Percentiles rank a stretch among this genome's conserved stretches.
Evolutionary conservation across 2,329 filamentous ascomycete genomes (phyloP).

Genomic region (Fusarium duplospermum): DNA sequence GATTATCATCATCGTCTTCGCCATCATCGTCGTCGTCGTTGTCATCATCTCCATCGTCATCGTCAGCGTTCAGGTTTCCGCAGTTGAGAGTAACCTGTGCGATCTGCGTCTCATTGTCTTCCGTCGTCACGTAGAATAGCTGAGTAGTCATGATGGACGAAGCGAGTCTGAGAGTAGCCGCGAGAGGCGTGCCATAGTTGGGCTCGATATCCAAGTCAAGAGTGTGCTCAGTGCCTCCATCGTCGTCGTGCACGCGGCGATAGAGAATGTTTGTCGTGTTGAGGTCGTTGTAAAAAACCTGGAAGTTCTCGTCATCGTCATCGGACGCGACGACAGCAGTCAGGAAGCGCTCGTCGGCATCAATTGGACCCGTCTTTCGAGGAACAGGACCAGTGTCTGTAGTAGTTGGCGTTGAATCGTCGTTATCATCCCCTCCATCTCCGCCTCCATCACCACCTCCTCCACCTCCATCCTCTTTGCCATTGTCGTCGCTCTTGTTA

Average conservation of each 20-base stretch:
- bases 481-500: neutral
- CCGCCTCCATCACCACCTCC: neutral
- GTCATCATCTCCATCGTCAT: neutral
- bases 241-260: conserved; percentile 18
- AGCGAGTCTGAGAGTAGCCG: conserved; percentile 14
- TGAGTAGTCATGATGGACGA: conserved; percentile 12
- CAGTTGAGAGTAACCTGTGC: conserved; percentile 27
- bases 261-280: conserved; percentile 28
- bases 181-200: conserved; percentile 33
- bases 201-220: conserved; percentile 32
- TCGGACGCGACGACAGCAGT: conserved; percentile 18
- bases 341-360: conserved; percentile 25
- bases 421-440: neutral
- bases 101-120: conserved; percentile 21
- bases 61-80: conserved; percentile 11
- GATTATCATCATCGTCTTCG: conserved; percentile 3
- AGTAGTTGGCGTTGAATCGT: neutral
- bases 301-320: conserved; percentile 21
- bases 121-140: conserved; percentile 33
- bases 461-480: neutral
- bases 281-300: conserved; percentile 40
- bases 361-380: conserved; percentile 27
- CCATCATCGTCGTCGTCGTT: neutral
- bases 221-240: conserved; percentile 15
- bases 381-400: conserved; percentile 10